phyloP scores from a whole-genome alignment of 352 stramenopile genomes.

The Phytophthora quininea region DNA sequence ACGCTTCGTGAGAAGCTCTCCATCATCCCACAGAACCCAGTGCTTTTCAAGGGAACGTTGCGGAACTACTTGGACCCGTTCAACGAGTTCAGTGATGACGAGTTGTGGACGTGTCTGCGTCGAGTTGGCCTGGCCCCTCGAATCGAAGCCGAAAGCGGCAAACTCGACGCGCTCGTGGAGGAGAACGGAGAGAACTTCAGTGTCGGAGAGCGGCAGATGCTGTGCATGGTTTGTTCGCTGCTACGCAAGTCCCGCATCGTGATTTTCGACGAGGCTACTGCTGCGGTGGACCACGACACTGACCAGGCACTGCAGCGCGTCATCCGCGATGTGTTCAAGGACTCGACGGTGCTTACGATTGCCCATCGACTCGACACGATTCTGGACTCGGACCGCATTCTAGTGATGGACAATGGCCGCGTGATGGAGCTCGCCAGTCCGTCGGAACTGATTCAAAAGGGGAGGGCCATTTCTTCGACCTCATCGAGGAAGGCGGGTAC shows the following conservation, averaged over 20 bases:
- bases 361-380: slow-evolving; percentile 98
- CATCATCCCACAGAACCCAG: slow-evolving; percentile 94
- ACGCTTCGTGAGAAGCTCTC: slow-evolving; percentile 84
- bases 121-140: slow-evolving; percentile 67
- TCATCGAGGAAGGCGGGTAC: slow-evolving; percentile 57
- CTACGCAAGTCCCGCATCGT: slow-evolving; percentile 79
- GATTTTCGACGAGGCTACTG: slow-evolving; percentile 84
- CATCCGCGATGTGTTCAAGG: slow-evolving; percentile 85
- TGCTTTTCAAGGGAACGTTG: slow-evolving; percentile 94
- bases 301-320: slow-evolving; percentile 64
- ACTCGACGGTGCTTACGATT: slow-evolving; percentile 95
- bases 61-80: slow-evolving; percentile 93
- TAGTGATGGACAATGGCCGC: slow-evolving; percentile 76
- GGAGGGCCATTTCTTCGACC: slow-evolving; percentile 51
- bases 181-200: slow-evolving; percentile 95
- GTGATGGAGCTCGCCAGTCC: slow-evolving; percentile 89
- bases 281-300: slow-evolving; percentile 83
- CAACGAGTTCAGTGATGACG: slow-evolving; percentile 71
- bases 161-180: slow-evolving; percentile 81
- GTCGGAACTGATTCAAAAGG: slow-evolving; percentile 50
- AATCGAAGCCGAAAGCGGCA: slow-evolving; percentile 50
- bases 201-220: slow-evolving; percentile 93
- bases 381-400: slow-evolving; percentile 79
- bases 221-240: slow-evolving; percentile 93
- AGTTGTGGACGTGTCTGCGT: slow-evolving; percentile 57